A percentile compares a stretch with the other conserved stretches of the same genome.
phyloP scores from a whole-genome alignment of 2,329 filamentous ascomycete species.

The Aureobasidium melanogenum region DNA sequence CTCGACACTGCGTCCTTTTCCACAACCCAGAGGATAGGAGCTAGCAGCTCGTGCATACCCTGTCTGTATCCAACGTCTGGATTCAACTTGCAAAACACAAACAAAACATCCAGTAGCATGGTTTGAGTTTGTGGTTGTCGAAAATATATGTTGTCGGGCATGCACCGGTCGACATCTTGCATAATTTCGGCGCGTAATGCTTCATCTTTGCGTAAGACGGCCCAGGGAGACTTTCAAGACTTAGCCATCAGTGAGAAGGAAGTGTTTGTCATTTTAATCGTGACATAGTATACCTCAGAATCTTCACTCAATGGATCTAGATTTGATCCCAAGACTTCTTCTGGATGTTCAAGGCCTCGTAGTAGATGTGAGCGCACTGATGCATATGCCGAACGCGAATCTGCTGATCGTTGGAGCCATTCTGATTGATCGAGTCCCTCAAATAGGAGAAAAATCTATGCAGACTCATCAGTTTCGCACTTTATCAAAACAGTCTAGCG shows the following conservation, averaged over 20 bases:
- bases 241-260: constrained; percentile 38
- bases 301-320: constrained; percentile 84
- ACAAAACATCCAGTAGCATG: constrained; percentile 80
- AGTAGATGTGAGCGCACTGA: constrained; percentile 66
- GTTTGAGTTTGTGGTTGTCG: constrained; percentile 68
- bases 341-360: constrained; percentile 73
- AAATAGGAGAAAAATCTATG: constrained; percentile 71
- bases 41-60: constrained; percentile 94
- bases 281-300: constrained; percentile 43
- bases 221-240: constrained; percentile 73
- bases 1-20: constrained; percentile 63
- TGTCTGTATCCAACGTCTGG: constrained; percentile 86
- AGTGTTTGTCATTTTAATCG: constrained; percentile 11
- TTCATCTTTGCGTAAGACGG: constrained; percentile 77
- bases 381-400: constrained; percentile 65
- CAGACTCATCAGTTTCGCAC: not conserved
- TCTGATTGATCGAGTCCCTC: constrained; percentile 53
- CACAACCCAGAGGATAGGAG: constrained; percentile 78
- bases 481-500: too few species aligned
- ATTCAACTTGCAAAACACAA: constrained; percentile 90
- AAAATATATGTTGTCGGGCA: constrained; percentile 88
- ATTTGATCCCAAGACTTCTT: constrained; percentile 59
- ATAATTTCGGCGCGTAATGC: constrained; percentile 76
- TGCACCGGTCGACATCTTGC: constrained; percentile 83
- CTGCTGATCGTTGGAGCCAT: constrained; percentile 60